Conservation (phyloP, 352 stramenopile genomes). For the Phytophthora nicotianae region DNA sequence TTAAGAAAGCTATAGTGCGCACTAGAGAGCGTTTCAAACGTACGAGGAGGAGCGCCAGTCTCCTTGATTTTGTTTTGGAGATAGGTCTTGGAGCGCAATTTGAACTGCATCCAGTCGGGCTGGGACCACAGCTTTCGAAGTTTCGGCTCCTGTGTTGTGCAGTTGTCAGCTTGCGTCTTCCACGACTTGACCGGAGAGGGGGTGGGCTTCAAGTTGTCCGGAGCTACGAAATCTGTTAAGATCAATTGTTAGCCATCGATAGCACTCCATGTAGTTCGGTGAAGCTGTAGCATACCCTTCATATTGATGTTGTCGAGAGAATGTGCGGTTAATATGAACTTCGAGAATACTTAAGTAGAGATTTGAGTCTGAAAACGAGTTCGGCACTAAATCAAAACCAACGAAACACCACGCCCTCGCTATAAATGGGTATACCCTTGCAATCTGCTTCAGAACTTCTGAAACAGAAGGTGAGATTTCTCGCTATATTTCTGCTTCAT, state of each 20-base stretch:
- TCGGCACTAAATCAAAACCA: slow-evolving; percentile 4
- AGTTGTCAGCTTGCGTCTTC: slow-evolving; percentile 48
- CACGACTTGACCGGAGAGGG: slow-evolving; percentile 48
- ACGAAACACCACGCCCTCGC: not conserved
- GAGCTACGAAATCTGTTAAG: slow-evolving; percentile 18
- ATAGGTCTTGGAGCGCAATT: slow-evolving; percentile 75
- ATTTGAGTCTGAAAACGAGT: not conserved
- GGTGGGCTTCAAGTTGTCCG: slow-evolving; percentile 23
- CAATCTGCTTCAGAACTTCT: not conserved
- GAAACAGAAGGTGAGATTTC: not conserved
- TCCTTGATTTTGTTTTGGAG: slow-evolving; percentile 68
- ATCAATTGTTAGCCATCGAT: not conserved
- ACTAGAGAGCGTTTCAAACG: slow-evolving; percentile 5
- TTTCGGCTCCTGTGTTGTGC: slow-evolving; percentile 39
- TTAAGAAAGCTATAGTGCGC: not conserved
- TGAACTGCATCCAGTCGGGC: slow-evolving; percentile 64
- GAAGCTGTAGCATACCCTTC: not conserved
- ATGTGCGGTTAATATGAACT: slow-evolving; percentile 2
- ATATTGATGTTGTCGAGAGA: not conserved
- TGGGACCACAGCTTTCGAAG: slow-evolving; percentile 78
- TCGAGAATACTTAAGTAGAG: slow-evolving; percentile 15
- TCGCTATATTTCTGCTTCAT: not conserved
- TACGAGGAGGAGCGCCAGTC: slow-evolving; percentile 62
- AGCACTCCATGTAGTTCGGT: not conserved
- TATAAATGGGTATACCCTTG: not conserved